Percentiles rank a stretch among this genome's conserved stretches.
Conservation (phyloP, 352 stramenopile species). For the Pythium aphanidermatum region DNA sequence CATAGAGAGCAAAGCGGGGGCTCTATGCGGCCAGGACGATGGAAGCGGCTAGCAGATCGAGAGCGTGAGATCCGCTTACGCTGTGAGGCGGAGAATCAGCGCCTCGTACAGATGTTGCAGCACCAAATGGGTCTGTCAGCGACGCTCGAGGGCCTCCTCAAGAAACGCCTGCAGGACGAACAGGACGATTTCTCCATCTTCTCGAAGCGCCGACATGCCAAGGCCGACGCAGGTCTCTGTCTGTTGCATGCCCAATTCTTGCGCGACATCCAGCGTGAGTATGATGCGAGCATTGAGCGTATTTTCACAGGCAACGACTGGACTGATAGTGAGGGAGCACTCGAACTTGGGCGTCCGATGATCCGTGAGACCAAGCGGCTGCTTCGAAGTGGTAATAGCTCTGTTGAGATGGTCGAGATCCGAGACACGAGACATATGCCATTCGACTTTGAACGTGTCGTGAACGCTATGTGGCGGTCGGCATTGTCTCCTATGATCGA, state of each 20-base stretch:
- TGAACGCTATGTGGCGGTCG: slow-evolving; percentile 3
- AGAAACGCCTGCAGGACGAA: background rate
- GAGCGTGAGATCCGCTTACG: background rate
- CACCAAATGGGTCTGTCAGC: slow-evolving; percentile 1
- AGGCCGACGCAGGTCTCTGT: background rate
- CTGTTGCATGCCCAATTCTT: slow-evolving; percentile 5
- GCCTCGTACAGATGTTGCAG: slow-evolving; percentile 1
- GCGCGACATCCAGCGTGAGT: slow-evolving; percentile 8
- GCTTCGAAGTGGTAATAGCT: background rate
- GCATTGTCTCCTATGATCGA: background rate
- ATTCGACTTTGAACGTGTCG: slow-evolving; percentile 5
- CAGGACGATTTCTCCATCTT: background rate
- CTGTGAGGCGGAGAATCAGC: slow-evolving; percentile 7
- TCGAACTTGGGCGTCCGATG: background rate
- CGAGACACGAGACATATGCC: slow-evolving; percentile 4
- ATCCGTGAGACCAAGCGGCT: background rate
- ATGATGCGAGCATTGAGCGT: background rate
- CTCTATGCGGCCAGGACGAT: background rate
- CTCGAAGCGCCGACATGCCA: background rate
- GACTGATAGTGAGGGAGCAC: background rate
- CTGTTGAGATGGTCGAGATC: background rate
- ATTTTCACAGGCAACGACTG: slow-evolving; percentile 1
- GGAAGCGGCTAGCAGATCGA: slow-evolving; percentile 1
- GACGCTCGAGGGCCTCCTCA: background rate
- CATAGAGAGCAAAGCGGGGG: background rate